A percentile compares a stretch with the other conserved stretches of the same genome.
These are phyloP conservation scores for Phlegmacium glaucopus DNA, from an alignment of 768 basidiomycete species.

Conservation along the genomic window DNA sequence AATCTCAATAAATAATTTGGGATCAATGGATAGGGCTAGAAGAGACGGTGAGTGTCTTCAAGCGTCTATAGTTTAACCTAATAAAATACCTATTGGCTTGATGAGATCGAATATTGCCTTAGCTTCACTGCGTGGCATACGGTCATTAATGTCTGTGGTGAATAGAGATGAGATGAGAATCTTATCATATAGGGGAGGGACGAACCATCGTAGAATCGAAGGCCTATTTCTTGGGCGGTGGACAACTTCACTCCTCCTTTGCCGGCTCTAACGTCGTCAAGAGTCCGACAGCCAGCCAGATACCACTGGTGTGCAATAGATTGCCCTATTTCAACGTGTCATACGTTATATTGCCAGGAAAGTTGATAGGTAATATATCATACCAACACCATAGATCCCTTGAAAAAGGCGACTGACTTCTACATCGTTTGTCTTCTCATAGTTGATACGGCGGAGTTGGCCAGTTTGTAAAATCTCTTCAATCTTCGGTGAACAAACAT, in stretches of 20 bases:
- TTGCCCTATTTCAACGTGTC: constrained; percentile 40
- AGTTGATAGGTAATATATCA: constrained; percentile 19
- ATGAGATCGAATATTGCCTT: constrained; percentile 69
- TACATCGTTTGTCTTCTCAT: constrained; percentile 66
- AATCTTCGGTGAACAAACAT: constrained; percentile 47
- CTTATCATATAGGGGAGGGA: background rate
- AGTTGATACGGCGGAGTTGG: constrained; percentile 59
- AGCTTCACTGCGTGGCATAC: constrained; percentile 86
- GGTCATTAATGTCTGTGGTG: constrained; percentile 68
- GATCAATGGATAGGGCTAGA: constrained; percentile 68
- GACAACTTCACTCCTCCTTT: constrained; percentile 62
- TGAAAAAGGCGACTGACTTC: constrained; percentile 55
- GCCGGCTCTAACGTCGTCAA: constrained; percentile 65
- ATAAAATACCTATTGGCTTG: constrained; percentile 55
- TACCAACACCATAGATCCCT: constrained; percentile 87
- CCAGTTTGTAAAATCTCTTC: constrained; percentile 81
- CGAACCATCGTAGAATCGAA: constrained; percentile 68
- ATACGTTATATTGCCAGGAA: background rate
- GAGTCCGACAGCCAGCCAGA: constrained; percentile 66
- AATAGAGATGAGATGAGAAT: background rate
- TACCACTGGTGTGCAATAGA: constrained; percentile 73
- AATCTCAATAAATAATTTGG: constrained; percentile 70
- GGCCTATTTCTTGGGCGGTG: constrained; percentile 60
- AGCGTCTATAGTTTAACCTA: background rate
- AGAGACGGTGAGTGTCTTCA: background rate